These are phyloP conservation scores for Brettanomyces anomalus DNA, from an alignment of 805 yeast genomes.

Conservation along the genomic window DNA sequence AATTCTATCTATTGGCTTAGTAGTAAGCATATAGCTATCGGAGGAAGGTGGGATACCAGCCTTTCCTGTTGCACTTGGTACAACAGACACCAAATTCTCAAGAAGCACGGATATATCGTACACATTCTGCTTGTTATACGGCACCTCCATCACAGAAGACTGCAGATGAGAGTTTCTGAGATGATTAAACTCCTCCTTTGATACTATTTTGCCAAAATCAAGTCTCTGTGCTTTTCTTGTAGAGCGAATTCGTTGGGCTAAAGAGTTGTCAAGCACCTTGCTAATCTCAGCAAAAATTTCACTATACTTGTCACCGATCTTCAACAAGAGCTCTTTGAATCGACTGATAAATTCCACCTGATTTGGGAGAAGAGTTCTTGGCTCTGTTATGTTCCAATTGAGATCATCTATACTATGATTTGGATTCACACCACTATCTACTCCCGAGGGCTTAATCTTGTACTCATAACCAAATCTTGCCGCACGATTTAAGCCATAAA, in stretches of 20 bases:
- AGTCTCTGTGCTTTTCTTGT: conserved; percentile 1
- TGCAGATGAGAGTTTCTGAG: conserved; percentile 19
- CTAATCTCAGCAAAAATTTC: conserved; percentile 6
- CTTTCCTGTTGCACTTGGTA: conserved; percentile 35
- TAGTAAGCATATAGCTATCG: conserved; percentile 46
- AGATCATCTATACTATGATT: conserved; percentile 10
- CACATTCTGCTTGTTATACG: conserved; percentile 6
- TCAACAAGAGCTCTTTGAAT: conserved; percentile 15
- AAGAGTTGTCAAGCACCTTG: conserved; percentile 2
- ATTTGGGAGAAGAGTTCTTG: conserved; percentile 23
- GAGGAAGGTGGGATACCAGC: conserved; percentile 23
- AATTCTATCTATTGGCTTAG: conserved; percentile 35
- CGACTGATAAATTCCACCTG: conserved; percentile 14
- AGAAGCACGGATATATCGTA: conserved; percentile 13
- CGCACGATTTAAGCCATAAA: conserved; percentile 39
- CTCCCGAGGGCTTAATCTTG: conserved; percentile 31
- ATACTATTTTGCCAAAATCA: conserved; percentile 10
- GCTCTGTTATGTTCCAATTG: conserved; percentile 13
- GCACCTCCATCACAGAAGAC: conserved; percentile 7
- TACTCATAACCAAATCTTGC: conserved; percentile 54
- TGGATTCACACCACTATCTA: conserved; percentile 16
- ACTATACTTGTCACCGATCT: conserved; percentile 10
- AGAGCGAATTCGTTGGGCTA: conserved; percentile 1
- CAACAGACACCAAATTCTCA: conserved; percentile 14
- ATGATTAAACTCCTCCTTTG: conserved; percentile 9